Evolutionary conservation across 768 basidiomycete genomes (phyloP).

Genomic region (Leccinum incarnatum): DNA sequence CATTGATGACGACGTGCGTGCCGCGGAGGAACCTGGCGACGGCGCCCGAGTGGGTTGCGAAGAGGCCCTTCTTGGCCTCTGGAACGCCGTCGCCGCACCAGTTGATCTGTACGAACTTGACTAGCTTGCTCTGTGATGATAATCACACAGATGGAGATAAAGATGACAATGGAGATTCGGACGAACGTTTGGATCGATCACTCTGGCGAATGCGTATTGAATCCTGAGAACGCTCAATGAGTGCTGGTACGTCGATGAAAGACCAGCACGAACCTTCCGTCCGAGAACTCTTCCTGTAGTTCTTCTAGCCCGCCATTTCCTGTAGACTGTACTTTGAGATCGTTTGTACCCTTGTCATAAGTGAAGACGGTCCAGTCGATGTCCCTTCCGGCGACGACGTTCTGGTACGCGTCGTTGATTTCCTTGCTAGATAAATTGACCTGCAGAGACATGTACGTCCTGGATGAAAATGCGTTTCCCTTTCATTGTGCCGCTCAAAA

Average conservation of each 20-base stretch:
- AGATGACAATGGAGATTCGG: background rate
- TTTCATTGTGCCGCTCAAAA: background rate
- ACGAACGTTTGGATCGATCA: constrained; percentile 80
- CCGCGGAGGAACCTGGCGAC: constrained; percentile 80
- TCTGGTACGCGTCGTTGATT: constrained; percentile 70
- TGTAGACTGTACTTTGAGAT: constrained; percentile 81
- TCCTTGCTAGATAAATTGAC: constrained; percentile 75
- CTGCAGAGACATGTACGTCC: constrained; percentile 64
- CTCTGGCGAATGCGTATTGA: constrained; percentile 88
- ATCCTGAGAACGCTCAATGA: constrained; percentile 51
- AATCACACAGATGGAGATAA: background rate
- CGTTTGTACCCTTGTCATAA: constrained; percentile 78
- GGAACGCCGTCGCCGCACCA: constrained; percentile 99
- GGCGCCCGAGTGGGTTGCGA: constrained; percentile 81
- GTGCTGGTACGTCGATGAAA: background rate
- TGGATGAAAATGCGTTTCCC: too few relatives aligned
- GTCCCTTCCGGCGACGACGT: constrained; percentile 61
- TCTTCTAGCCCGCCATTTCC: constrained; percentile 90
- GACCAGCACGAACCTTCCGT: constrained; percentile 64
- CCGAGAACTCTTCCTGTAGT: constrained; percentile 91
- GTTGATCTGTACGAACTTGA: constrained; percentile 93
- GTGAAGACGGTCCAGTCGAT: constrained; percentile 82
- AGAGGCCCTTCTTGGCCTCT: constrained; percentile 86
- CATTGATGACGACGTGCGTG: constrained; percentile 81
- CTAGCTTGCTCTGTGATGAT: constrained; percentile 60